Evolutionary conservation across 164 flowering plant species (phyloP), one percentile per base, ranked within the genome.

Genomic region (Vitis cinerea): DNA sequence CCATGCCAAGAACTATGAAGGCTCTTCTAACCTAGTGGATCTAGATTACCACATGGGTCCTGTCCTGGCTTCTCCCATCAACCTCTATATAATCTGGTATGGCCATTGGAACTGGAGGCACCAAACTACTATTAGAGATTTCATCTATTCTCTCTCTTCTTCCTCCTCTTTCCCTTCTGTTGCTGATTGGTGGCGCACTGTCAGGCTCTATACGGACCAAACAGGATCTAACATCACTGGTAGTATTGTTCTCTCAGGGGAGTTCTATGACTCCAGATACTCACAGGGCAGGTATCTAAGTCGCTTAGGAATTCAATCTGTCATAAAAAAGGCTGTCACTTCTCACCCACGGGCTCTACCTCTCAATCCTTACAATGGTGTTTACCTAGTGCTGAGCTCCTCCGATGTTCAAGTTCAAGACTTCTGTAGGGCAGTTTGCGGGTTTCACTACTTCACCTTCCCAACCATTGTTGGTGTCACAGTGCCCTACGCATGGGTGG

Each of bases 21-120:
- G 92, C 23, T 85, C 95, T 9, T 86, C 95, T 4, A 82, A 83
- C 48, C 78, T 86, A 1, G 82, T 85, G 0, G 66, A 88, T 75
- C 89, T 88, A 9, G 57, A 75, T 16, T 90, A 88, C 84, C 96
- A 90, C 82, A 87, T 87, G 91, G 96, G 96, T 47, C 93, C 93
- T 12, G 89, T 90, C 51, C 82, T 90, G 9, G 68, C 89, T 7
- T 74, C 86, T 19, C 79, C 83, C 23, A 76, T 85, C 68, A 83
- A 79, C 63, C 74, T 88, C 59, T 82, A 88, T 73, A 72, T 78
- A 10, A 86, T 90, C 29, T 90, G 96, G 96, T 90, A 90, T 59
- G 96, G 96, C 55, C 66, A 72, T 3, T 90, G 96, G 96, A 61
- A 71, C 63, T 78, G 81, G 16, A 30, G 67, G 44, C 89, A 87